Base-by-base conservation (phyloP, 306 rosid species). In the Castanospermum australe region DNA sequence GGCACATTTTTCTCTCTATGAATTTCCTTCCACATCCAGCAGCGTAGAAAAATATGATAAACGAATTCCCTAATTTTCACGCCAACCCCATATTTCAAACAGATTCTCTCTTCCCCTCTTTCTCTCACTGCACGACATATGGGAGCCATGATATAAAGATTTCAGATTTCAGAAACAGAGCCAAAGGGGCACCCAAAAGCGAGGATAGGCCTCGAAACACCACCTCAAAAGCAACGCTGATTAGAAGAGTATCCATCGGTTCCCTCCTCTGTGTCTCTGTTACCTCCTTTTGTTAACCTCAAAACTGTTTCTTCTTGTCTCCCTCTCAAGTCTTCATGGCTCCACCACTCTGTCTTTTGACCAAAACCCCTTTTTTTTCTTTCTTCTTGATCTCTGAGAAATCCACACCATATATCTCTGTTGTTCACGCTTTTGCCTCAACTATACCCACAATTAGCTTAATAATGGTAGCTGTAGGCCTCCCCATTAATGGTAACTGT, bases 191-290 rank as follows among this genome's bases (percentile, higher is more conserved):
- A 57, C 18, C 83, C 79, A 74, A 64, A 83, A 85, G 82, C 65
- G 77, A 50, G 69, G 10, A 87, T 71, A 81, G 87, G 83, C 73
- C 88, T 81, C 6, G n/a, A 82, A 47, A 32, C n/a, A 63, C 75
- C 85, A 85, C 88, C 87, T 84, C 80, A 89, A 88, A 91, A 89
- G 93, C 83, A 81, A 88, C 74, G 81, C 67, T 87, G 87, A 79
- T 78, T 59, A 79, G 83, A 84, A 82, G 85, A 81, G 82, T 68
- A 86, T 88, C 81, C 39, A 71, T 78, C 79, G 79, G 51, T 67
- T 77, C 74, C 56, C 82, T 82, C 73, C 12, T 44, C 86, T 86
- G 69, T 79, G 61, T 77, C 63, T 84, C 73, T 55, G 75, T 63
- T 42, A 56, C 75, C 44, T 15, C 78, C 78, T 81, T 71, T 50